These are phyloP conservation scores for Symmetrospora coprosmae DNA, from an alignment of 768 basidiomycete genomes.

Conservation along the genomic window DNA sequence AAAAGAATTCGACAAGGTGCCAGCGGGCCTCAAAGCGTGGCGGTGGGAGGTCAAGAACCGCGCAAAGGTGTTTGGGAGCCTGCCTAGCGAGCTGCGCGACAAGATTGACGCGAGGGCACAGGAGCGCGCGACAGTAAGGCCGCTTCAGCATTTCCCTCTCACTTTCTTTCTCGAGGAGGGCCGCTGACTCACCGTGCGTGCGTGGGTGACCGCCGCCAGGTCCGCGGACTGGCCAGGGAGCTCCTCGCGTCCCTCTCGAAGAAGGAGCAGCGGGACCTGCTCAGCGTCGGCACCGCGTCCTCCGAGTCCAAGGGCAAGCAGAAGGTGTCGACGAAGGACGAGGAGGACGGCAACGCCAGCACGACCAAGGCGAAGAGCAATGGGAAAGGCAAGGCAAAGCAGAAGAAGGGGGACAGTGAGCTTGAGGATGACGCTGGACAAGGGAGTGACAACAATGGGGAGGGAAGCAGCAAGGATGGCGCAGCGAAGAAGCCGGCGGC, in stretches of 20 bases:
- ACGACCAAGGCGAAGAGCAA: not conserved
- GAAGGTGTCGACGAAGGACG: not conserved
- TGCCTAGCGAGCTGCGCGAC: conserved; percentile 54
- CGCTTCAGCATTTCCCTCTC: not conserved
- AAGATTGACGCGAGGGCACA: conserved; percentile 49
- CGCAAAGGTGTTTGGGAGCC: conserved; percentile 37
- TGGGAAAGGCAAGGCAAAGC: not conserved
- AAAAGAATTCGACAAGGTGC: conserved; percentile 1
- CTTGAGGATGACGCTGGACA: conserved; percentile 7
- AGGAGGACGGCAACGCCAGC: not conserved
- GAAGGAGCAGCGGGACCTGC: conserved; percentile 46
- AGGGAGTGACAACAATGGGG: not conserved
- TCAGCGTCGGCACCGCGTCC: not conserved
- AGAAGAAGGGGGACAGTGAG: not conserved
- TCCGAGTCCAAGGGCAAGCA: not conserved
- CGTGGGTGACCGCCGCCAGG: not conserved
- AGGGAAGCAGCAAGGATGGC: not conserved
- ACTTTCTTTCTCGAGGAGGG: conserved; percentile 31
- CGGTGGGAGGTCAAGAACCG: conserved; percentile 61
- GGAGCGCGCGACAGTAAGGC: conserved; percentile 53
- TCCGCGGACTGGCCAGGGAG: conserved; percentile 37
- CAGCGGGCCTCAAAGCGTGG: conserved; percentile 53
- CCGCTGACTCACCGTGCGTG: conserved; percentile 43
- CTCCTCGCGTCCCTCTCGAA: conserved; percentile 50
- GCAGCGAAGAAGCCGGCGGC: not conserved